Evolutionary conservation across 2,329 filamentous ascomycete species (phyloP).

Genomic region (Fusarium mexicanum): DNA sequence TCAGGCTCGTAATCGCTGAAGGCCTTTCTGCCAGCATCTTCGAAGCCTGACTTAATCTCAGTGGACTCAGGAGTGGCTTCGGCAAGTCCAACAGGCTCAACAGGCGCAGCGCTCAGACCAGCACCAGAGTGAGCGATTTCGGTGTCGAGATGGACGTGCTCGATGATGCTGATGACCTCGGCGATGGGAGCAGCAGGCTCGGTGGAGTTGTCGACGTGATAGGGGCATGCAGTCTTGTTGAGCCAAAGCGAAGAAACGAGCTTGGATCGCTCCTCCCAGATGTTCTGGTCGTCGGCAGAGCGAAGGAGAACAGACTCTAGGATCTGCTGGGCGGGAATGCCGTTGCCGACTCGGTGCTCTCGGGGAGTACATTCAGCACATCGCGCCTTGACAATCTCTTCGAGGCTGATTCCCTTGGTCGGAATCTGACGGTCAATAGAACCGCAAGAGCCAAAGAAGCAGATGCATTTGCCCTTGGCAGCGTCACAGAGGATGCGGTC

Average conservation of each 20-base stretch:
- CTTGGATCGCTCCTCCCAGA: background rate
- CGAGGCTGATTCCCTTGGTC: constrained; percentile 2
- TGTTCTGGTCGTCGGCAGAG: background rate
- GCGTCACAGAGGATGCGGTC: constrained; percentile 18
- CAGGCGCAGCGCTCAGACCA: background rate
- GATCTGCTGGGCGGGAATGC: constrained; percentile 8
- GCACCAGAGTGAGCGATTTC: background rate
- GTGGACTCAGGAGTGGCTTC: background rate
- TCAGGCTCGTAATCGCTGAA: background rate
- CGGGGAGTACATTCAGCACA: constrained; percentile 30
- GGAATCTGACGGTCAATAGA: background rate
- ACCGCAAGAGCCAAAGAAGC: constrained; percentile 43
- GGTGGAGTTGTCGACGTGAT: background rate
- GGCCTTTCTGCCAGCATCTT: background rate
- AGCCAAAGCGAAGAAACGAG: constrained; percentile 18
- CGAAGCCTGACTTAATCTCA: background rate
- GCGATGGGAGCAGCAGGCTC: too few species aligned
- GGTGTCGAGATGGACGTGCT: background rate
- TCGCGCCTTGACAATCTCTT: constrained; percentile 9
- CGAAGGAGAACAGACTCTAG: constrained; percentile 30
- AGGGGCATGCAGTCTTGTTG: constrained; percentile 7
- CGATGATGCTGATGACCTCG: background rate
- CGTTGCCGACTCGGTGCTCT: constrained; percentile 26
- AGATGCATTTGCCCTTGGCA: constrained; percentile 27
- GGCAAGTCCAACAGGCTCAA: background rate